Conservation (phyloP, 2,329 filamentous ascomycete species). For the Didymosphaeria variabile region DNA sequence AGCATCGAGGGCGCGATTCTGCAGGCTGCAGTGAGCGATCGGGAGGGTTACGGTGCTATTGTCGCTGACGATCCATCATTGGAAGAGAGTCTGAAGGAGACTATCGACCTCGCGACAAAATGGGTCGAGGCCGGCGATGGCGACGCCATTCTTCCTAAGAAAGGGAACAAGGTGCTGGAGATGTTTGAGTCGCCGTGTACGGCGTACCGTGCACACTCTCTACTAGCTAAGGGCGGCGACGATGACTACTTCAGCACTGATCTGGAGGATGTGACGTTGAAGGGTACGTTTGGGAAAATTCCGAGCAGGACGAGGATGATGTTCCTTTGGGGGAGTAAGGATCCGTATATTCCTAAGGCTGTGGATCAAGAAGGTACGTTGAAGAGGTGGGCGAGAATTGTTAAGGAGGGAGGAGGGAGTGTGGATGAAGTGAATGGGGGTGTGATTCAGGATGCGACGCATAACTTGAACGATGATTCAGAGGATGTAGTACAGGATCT, state of each 20-base stretch:
- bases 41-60: constrained; percentile 64
- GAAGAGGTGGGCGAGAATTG: constrained; percentile 62
- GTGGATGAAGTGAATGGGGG: constrained; percentile 61
- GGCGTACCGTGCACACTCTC: constrained; percentile 67
- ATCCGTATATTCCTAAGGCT: constrained; percentile 69
- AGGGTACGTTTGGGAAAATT: constrained; percentile 71
- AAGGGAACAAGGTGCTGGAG: constrained; percentile 38
- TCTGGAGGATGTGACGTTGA: constrained; percentile 66
- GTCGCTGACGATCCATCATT: constrained; percentile 38
- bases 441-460: constrained; percentile 59
- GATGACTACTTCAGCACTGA: constrained; percentile 93
- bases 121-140: constrained; percentile 64
- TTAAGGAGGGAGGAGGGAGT: constrained; percentile 54
- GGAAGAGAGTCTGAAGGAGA: constrained; percentile 17
- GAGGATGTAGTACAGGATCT: constrained; percentile 60
- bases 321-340: constrained; percentile 71
- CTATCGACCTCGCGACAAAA: constrained; percentile 60
- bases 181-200: constrained; percentile 57
- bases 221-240: constrained; percentile 69
- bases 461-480: constrained; percentile 60
- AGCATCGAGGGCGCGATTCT: constrained; percentile 79
- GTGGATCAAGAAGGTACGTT: constrained; percentile 69
- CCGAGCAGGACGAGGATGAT: constrained; percentile 63
- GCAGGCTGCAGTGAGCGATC: constrained; percentile 81
- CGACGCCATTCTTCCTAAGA: constrained; percentile 63